Evolutionary conservation across 805 yeast genomes (phyloP), one percentile per base, ranked within the genome.

Genomic region (Teunomyces lycoperdinae): DNA sequence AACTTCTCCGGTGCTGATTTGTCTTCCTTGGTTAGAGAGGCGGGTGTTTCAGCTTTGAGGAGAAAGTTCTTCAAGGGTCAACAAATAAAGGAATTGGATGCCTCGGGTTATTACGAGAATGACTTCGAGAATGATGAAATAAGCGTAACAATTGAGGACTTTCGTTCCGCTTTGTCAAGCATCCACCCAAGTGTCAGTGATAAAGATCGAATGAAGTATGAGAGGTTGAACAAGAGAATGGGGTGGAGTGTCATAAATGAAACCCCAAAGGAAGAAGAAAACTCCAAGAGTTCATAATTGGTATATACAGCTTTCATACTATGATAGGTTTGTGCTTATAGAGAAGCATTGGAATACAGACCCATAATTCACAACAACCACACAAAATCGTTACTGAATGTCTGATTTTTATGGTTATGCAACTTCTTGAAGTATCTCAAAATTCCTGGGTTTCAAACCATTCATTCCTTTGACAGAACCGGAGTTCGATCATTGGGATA

Each of bases 1-100:
- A 92, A 89, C 68, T 94, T 89, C 63, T 87, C 96, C 3, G 99
- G 99, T 62, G 99, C 99, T 0, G 99, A 94, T 74, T 75, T 94
- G 48, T 89, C 96, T 1, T 89, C 97, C 2, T 70, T 94, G 48
- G 92, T 88, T 1, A 78, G 97, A 58, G 98, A 94, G 62, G 96
- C 98, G n/a, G 90, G 96, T 55, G 94, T 90, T 5, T 70, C 80
- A 44, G 95, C 97, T 1, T 75, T 91, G 64, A 87, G 89, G 63
- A 81, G 83, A 64, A 83, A 78, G 57, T 84, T 87, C 54, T 87
- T 86, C 65, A 58, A 57, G 13, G 68, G 68, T 20, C 74, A 70
- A 47, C 52, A 64, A 45, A 71, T 65, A 56, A 71, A 51, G 60
- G 72, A 66, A 64, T 66, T 61, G 55, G 74, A 71, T 53, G 58